Base-by-base conservation (phyloP, 257 asterid genomes). In the Nicotiana benthamiana region DNA sequence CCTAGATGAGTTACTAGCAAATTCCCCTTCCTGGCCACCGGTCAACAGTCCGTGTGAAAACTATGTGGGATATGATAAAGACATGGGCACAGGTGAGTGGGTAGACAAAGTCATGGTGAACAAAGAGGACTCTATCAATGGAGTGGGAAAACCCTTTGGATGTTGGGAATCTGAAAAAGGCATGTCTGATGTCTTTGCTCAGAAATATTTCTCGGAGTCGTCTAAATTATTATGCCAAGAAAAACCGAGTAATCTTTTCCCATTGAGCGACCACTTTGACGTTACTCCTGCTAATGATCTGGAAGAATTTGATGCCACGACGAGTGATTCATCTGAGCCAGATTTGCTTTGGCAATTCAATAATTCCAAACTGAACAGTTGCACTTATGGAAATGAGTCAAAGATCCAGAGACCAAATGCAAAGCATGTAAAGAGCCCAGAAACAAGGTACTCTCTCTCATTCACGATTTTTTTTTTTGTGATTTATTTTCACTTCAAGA, bases 31-130 rank as follows among this genome's bases (percentile, higher is more conserved):
- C 2, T 95, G 99, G 99, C 97, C 99, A 24, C 97, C 95, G 15
- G 82, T 93, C 79, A 84, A 78, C 85, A 85, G 86, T 83, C 85
- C 89, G 9, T 48, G 83, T 80, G 96, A 84, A 83, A 86, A 82
- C 86, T 82, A 82, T 20, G 86, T 75, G 32, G 94, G 84, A n/a
- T 93, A 91, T 53, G 98, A 92, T 34, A 87, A 86, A 86, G 97
- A 93, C 79, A 80, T 85, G 53, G 86, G 90, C 83, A 81, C 93
- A 2, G 97, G 94, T 51, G 99, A 91, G 83, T 95, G 99, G 99
- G 96, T 93, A 75, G 99, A 95, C 91, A 95, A 95, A 87, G 91
- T 90, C 79, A 95, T 95, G 99, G 97, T 95, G 82, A 93, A 93
- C 92, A 93, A 87, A 90, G 94, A 89, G 84, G 97, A 92, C 60